Conservation (phyloP, 768 basidiomycete species). For the Termitomyces sp. region DNA sequence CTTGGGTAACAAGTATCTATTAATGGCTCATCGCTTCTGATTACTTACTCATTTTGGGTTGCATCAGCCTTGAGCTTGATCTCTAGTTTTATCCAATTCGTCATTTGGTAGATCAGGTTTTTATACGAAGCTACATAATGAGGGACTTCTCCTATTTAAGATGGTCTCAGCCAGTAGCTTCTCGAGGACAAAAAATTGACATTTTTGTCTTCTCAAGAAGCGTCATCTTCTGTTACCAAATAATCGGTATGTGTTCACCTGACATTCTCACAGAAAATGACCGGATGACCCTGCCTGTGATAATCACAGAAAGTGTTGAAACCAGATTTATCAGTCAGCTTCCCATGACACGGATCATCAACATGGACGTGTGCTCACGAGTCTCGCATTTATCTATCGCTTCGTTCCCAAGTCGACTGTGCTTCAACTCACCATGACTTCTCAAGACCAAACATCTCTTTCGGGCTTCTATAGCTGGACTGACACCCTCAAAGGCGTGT, state of each 20-base stretch:
- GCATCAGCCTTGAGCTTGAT: neutral
- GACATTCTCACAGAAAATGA: neutral
- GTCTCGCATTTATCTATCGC: neutral
- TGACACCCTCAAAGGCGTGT: constrained; percentile 59
- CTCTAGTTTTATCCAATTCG: neutral
- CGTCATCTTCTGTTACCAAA: neutral
- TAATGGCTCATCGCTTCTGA: neutral
- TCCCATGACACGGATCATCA: neutral
- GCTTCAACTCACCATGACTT: constrained; percentile 9
- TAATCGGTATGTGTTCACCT: neutral
- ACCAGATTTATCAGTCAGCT: neutral
- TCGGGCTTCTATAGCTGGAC: constrained; percentile 63
- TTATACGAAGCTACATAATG: neutral
- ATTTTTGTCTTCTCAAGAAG: neutral
- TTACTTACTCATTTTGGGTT: neutral
- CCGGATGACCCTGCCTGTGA: neutral
- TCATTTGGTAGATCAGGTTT: neutral
- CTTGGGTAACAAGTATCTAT: neutral
- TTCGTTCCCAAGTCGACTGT: neutral
- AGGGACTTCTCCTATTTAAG: neutral
- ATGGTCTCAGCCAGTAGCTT: neutral
- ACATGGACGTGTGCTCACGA: neutral
- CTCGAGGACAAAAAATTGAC: neutral
- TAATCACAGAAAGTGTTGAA: neutral
- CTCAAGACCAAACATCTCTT: constrained; percentile 11